phyloP scores from a whole-genome alignment of 805 yeast species.

The Candida sithepensis region DNA sequence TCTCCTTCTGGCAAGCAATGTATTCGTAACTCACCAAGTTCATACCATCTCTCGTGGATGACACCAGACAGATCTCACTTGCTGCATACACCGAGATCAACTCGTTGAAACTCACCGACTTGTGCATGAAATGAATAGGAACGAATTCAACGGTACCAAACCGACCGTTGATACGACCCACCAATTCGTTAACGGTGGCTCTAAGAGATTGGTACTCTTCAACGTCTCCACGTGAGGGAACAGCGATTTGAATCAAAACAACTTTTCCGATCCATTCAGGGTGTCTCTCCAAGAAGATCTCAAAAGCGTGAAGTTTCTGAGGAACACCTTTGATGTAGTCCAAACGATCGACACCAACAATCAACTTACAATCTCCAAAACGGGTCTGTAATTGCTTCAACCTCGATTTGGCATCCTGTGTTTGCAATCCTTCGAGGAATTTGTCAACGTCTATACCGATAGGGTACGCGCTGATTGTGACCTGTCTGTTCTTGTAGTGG shows the following conservation, averaged over 20 bases:
- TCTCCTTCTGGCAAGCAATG: constrained; percentile 84
- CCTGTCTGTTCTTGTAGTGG: constrained; percentile 68
- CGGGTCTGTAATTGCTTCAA: constrained; percentile 54
- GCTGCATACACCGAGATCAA: constrained; percentile 81
- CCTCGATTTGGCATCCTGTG: constrained; percentile 59
- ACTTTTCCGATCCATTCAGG: constrained; percentile 99
- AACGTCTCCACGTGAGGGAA: constrained; percentile 96
- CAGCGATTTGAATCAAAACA: constrained; percentile 92
- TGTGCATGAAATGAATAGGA: constrained; percentile 96
- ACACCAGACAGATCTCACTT: constrained; percentile 87
- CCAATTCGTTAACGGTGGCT: constrained; percentile 92
- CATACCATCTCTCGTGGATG: constrained; percentile 98
- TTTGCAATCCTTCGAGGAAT: constrained; percentile 73
- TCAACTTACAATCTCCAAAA: constrained; percentile 77
- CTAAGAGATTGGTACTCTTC: constrained; percentile 94
- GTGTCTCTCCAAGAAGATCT: constrained; percentile 83
- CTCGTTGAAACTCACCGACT: constrained; percentile 86
- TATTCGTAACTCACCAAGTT: constrained; percentile 94
- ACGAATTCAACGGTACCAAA: constrained; percentile 97
- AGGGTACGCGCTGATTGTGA: constrained; percentile 95
- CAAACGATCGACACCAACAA: constrained; percentile 94
- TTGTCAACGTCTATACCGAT: constrained; percentile 96
- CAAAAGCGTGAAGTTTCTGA: constrained; percentile 94
- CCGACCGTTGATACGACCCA: constrained; percentile 93
- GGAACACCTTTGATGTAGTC: constrained; percentile 99